Percentiles rank a stretch among this genome's conserved stretches.
These are phyloP conservation scores for Komagataella pastoris DNA, from an alignment of 805 yeast species.

Conservation along the genomic window DNA sequence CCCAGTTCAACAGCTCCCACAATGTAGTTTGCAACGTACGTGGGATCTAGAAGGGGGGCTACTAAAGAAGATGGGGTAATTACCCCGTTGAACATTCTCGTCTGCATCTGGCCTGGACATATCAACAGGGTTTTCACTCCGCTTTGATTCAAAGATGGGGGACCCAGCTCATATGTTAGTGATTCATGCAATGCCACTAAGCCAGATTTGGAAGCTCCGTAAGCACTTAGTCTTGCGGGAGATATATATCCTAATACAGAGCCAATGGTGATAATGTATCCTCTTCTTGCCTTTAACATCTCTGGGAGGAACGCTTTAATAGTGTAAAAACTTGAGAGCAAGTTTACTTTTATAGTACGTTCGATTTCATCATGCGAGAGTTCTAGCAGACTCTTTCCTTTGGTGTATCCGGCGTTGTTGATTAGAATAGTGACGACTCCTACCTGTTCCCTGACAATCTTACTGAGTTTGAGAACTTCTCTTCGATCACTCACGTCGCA, in stretches of 20 bases:
- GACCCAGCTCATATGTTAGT: slow-evolving; percentile 54
- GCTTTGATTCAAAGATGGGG: slow-evolving; percentile 26
- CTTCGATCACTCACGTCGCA: slow-evolving; percentile 58
- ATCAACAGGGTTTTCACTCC: slow-evolving; percentile 65
- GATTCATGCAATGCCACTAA: slow-evolving; percentile 77
- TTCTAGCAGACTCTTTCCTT: slow-evolving; percentile 43
- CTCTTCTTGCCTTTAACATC: slow-evolving; percentile 49
- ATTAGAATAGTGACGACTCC: slow-evolving; percentile 59
- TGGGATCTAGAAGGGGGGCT: slow-evolving; percentile 76
- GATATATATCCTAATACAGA: slow-evolving; percentile 78
- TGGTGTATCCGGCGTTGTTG: slow-evolving; percentile 76
- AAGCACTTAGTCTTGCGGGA: slow-evolving; percentile 72
- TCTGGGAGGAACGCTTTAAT: slow-evolving; percentile 60
- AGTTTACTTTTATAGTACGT: slow-evolving; percentile 49
- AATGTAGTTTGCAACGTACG: slow-evolving; percentile 46
- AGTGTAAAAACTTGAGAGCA: slow-evolving; percentile 57
- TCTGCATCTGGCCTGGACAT: slow-evolving; percentile 80
- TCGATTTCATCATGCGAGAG: slow-evolving; percentile 46
- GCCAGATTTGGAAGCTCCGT: slow-evolving; percentile 88
- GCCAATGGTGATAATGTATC: slow-evolving; percentile 70
- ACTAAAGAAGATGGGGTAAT: slow-evolving; percentile 57
- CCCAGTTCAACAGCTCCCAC: slow-evolving; percentile 46
- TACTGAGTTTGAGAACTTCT: slow-evolving; percentile 27
- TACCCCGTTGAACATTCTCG: slow-evolving; percentile 63
- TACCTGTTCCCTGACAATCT: slow-evolving; percentile 26